Base-by-base conservation (phyloP, 1,284 basidiomycete genomes). In the Uromyces viciae-fabae region DNA sequence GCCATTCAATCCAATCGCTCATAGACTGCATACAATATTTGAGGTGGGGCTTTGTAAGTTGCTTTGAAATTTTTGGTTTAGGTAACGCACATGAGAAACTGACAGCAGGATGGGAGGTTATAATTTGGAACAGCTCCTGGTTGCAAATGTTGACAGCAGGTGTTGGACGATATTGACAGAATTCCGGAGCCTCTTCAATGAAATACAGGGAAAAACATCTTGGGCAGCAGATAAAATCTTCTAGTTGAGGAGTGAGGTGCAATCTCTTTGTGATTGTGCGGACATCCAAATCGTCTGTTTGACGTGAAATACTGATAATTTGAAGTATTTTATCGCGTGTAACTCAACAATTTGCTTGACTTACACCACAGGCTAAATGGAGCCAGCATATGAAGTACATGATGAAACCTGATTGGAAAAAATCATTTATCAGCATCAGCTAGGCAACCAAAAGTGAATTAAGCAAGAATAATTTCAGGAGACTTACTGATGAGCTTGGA, bases 221-320 rank as follows among this genome's bases (percentile, higher is more conserved):
- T 15, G 72, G 72, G 38, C 36, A 74, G 40, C 49, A 74, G 28
- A 40, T 58, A 22, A 15, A 42, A 3, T 25, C 52, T 22, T 54
- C 36, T 19, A 74, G 8, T 74, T 74, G 49, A 38, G 52, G 72
- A 17, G 33, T 22, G 28, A 74, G n/a, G 14, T 15, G 7, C 28
- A 74, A 52, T n/a, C 33, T 14, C 19, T 74, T 73, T 22, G 54
- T 49, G 22, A 72, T 54, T 2, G 69, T 72, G 11, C 46, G 69
- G 2, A 33, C 31, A 28, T 62, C 31, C 60, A 31, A 31, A 49
- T 49, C 46, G 11, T 49, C 46, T 49, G 46, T 49, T 49, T 49
- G 46, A 11, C 46, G 46, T 11, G 46, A 11, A 49, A 49, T 22
- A 11, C 22, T 11, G 11, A 49, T 22, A 49, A 49, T 22, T 11